phyloP scores from a whole-genome alignment of 2,329 filamentous ascomycete species.

The Daldinia eschscholtzii region DNA sequence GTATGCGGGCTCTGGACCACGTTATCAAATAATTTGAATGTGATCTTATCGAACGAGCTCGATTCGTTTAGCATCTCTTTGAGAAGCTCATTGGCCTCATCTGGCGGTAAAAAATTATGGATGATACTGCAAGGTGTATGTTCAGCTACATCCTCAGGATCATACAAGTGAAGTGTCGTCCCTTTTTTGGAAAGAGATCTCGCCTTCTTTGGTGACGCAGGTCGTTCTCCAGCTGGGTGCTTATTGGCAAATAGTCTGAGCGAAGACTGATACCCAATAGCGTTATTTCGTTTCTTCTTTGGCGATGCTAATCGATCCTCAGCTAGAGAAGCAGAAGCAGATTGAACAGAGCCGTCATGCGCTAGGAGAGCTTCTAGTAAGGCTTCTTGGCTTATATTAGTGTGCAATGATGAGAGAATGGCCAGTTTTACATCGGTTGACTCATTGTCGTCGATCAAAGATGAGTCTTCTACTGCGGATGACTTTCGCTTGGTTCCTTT shows the following conservation, averaged over 20 bases:
- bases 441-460: conserved; percentile 68
- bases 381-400: conserved; percentile 70
- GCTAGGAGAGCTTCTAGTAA: conserved; percentile 84
- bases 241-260: conserved; percentile 65
- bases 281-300: conserved; percentile 53
- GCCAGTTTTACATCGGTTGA: conserved; percentile 92
- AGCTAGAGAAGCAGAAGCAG: conserved; percentile 69
- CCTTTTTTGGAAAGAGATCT: conserved; percentile 78
- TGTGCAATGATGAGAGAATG: conserved; percentile 81
- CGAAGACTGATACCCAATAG: conserved; percentile 72
- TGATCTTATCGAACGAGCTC: conserved; percentile 75
- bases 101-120: conserved; percentile 84
- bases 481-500: conserved; percentile 66
- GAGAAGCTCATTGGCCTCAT: conserved; percentile 80
- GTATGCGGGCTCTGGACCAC: conserved; percentile 89
- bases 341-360: conserved; percentile 80
- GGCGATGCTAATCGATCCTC: conserved; percentile 45
- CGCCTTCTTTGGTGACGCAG: conserved; percentile 56
- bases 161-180: conserved; percentile 84
- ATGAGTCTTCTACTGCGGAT: conserved; percentile 39
- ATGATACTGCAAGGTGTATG: conserved; percentile 93
- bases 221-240: conserved; percentile 23
- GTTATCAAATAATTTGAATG: conserved; percentile 89
- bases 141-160: conserved; percentile 81
- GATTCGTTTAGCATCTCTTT: conserved; percentile 81